These are phyloP conservation scores for Aspergillus bridgeri DNA, from an alignment of 495 filamentous ascomycete genomes.

Conservation along the genomic window DNA sequence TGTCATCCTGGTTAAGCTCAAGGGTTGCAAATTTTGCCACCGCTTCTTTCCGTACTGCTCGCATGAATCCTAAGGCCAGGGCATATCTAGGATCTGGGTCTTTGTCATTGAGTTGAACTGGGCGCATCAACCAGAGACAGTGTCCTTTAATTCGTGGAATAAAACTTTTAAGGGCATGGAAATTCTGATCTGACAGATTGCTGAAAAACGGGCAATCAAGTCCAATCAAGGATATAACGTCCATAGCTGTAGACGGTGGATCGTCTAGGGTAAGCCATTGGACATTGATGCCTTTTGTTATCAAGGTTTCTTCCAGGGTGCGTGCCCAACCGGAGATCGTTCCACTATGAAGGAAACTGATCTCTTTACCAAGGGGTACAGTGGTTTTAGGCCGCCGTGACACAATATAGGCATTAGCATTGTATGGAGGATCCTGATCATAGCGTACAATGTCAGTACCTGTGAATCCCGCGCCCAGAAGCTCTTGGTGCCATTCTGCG, in stretches of 20 bases:
- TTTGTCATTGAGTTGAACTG: constrained; percentile 20
- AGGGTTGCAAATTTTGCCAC: constrained; percentile 34
- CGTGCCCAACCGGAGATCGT: constrained; percentile 4
- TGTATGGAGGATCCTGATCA: constrained; percentile 31
- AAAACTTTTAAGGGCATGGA: constrained; percentile 18
- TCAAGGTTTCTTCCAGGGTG: constrained; percentile 10
- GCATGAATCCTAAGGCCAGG: constrained; percentile 34
- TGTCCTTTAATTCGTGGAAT: not conserved
- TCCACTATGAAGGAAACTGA: constrained; percentile 14
- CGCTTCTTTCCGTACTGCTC: constrained; percentile 40
- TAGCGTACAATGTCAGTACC: constrained; percentile 27
- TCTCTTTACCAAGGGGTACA: not conserved
- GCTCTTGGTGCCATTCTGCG: constrained; percentile 27
- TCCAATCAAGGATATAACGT: constrained; percentile 36
- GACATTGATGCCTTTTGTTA: constrained; percentile 15
- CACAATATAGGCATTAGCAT: constrained; percentile 28
- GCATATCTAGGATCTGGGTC: constrained; percentile 37
- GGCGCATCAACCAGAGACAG: constrained; percentile 42
- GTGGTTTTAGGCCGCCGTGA: constrained; percentile 7
- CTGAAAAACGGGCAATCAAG: constrained; percentile 27
- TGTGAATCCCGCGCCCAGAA: constrained; percentile 28
- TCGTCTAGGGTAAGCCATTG: constrained; percentile 20
- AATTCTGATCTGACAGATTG: constrained; percentile 10
- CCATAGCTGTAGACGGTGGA: constrained; percentile 12
- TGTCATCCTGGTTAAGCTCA: constrained; percentile 29